Evolutionary conservation across 257 asterid genomes (phyloP), one percentile per base, ranked within the genome.

Genomic region (Knoxia roxburghii): DNA sequence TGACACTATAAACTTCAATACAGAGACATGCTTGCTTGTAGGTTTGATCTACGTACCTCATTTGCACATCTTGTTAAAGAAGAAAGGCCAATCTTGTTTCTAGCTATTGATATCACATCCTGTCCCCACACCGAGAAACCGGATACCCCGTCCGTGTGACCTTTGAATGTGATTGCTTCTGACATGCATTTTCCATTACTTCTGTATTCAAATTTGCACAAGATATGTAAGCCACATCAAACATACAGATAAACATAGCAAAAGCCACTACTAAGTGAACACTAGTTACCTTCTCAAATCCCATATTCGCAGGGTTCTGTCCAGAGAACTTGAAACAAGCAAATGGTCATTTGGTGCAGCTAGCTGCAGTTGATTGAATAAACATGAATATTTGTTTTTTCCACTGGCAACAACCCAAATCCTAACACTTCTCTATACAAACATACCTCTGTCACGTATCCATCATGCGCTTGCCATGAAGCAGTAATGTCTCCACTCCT

Each of bases 391-490:
- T 32, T 45, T 45, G 51, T 45, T 32, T 40, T 61, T 70, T 35
- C n/a, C 55, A 49, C 66, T 30, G 35, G 52, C 27, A 61, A 20
- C 53, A 64, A 43, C 52, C 73, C 23, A 40, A 43, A 29, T 60
- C 48, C 27, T 18, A n/a, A 46, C 14, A 18, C 67, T 61, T n/a
- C n/a, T n/a, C n/a, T n/a, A n/a, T n/a, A n/a, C n/a, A n/a, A 70
- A 58, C 41, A 68, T 90, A 94, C 99, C 97, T 94, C 86, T 63
- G 97, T 94, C 78, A 94, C 87, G 73, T 84, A 94, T 76, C 97
- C 97, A 81, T 94, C 97, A 81, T 94, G 97, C 74, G 95, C 99
- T 81, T 90, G 95, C 99, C 99, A 90, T 49, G 95, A 82, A 27
- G 95, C 74, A 74, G 88, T 86, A 60, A 86, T 79, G 69, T 81